Base-by-base conservation (phyloP, 2,329 filamentous ascomycete species). In the Ascochyta koolunga region DNA sequence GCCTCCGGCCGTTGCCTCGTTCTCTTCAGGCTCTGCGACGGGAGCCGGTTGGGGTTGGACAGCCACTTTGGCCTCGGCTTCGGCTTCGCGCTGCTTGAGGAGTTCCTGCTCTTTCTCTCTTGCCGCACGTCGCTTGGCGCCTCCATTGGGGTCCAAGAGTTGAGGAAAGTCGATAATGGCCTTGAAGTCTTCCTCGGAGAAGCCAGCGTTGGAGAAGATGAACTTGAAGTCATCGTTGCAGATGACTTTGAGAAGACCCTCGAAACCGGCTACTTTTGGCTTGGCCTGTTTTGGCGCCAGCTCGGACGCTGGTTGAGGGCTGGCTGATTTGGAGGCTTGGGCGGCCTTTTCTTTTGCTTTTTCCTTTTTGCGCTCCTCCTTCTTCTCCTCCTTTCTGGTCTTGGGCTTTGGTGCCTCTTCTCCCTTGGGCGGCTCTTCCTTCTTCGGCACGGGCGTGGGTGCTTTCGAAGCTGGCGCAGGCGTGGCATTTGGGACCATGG, bases 111-210 rank as follows among this genome's bases (percentile, higher is more conserved):
- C 89, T 50, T 93, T 58, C 85, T 88, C 74, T 58, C 76, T 74
- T 82, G 91, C 87, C 1, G 86, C 84, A 53, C 89, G 87, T 62
- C 93, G 86, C 75, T 91, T 95, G 52, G 88, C 87, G 29, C 93
- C 93, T 47, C 93, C 93, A 50, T 86, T 85, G 1, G 86, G 79
- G 68, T 98, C 93, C 61, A 97, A 93, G 50, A 98, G 79, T 1
- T 89, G 90, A 1, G 92, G 92, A 50, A 86, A 87, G 19, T 81
- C 80, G 40, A 79, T 78, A 46, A 85, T 80, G 9, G 82, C 73
- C 53, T 80, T 77, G 39, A 82, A 62, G 35, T 83, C 79, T 31
- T 84, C 79, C 40, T 77, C 49, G 64, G 78, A 56, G 3, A 73
- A 54, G 25, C 58, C 43, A 3, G 64, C 58, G 10, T 77, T 70